Base-by-base conservation (phyloP, 768 basidiomycete species). In the Podaxis sp. region DNA sequence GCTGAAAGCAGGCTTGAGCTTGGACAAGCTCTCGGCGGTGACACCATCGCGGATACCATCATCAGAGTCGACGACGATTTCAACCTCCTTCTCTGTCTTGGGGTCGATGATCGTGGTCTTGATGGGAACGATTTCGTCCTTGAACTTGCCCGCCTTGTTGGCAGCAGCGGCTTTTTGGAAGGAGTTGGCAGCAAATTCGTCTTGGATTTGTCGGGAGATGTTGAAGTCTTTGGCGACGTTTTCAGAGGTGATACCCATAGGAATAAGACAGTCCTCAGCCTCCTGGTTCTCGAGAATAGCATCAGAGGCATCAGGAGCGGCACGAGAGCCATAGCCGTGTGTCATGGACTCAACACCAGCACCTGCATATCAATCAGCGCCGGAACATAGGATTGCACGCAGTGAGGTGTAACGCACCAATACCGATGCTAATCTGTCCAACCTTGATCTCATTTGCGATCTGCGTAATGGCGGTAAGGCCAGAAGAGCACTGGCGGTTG, bases 161-260 rank as follows among this genome's bases (percentile, higher is more conserved):
- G 94, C 93, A 10, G 81, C 82, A 13, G 87, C 86, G 7, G 95
- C 95, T 72, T 92, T 92, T 69, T 88, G 87, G 84, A 93, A 94
- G 0, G 93, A 95, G 49, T 79, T 74, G 13, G 93, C 93, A 5
- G 95, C 88, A 69, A 96, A 95, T 60, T 80, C 83, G 78, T 96
- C 95, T 76, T 96, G 93, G n/a, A 74, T 76, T 53, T 81, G 79
- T 58, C 95, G 89, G 30, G 88, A 79, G 72, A 96, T 85, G 63
- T 80, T 78, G 74, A 83, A 96, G 60, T 93, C 87, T 54, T 80
- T 73, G 12, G 95, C 92, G 66, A 95, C 93, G 72, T 95, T 95
- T 79, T 96, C 94, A n/a, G 91, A 93, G 20, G 95, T 95, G 78
- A 95, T 88, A 38, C 95, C 95, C 92, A 94, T 94, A 49, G 93